phyloP scores from a whole-genome alignment of 2,329 filamentous ascomycete species.

The Penicillium aurantiogriseum region DNA sequence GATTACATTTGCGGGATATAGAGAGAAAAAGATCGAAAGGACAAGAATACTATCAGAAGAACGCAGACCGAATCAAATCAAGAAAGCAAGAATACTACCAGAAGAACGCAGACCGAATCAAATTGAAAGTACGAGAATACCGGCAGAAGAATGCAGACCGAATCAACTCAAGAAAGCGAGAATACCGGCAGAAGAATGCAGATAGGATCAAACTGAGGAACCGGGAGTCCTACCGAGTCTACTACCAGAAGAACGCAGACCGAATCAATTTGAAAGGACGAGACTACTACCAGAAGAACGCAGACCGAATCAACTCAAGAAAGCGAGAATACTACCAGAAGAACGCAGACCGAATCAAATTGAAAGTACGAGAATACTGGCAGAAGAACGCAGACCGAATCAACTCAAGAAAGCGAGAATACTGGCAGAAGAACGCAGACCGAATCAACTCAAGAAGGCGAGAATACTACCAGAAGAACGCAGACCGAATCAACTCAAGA shows the following conservation, averaged over 20 bases:
- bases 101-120: not conserved
- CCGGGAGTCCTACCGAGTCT: too few species aligned
- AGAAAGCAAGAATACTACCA: accelerated
- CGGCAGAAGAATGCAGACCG: not conserved
- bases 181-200: not conserved
- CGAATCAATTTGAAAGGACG: accelerated
- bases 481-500: not conserved
- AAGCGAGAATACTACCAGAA: accelerated
- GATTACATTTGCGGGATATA: not conserved
- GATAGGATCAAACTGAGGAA: too few species aligned
- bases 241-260: not conserved
- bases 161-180: not conserved
- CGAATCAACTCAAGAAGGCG: accelerated
- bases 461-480: not conserved
- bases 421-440: not conserved
- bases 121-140: accelerated
- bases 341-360: not conserved
- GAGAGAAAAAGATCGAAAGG: not conserved
- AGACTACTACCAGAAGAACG: not conserved
- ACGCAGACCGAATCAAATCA: not conserved
- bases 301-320: not conserved
- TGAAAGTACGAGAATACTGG: accelerated
- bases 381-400: not conserved
- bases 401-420: accelerated
- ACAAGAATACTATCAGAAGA: not conserved